Evolutionary conservation across 1,284 basidiomycete genomes (phyloP).

Genomic region (Cystobasidium slooffiae): DNA sequence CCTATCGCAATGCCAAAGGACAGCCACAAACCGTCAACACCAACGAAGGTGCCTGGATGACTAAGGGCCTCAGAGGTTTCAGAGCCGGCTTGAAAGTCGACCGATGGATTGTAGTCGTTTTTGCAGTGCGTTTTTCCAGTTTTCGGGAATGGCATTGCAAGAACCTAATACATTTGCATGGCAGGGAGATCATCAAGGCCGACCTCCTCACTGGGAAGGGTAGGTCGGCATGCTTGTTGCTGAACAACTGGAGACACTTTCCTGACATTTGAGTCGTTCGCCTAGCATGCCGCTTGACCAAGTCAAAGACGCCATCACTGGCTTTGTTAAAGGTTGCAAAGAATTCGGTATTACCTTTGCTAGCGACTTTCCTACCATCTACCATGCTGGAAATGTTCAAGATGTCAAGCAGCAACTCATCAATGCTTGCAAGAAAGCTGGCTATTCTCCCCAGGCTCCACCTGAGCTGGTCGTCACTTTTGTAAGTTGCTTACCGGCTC

Average conservation of each 20-base stretch:
- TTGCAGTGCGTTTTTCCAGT: slow-evolving; percentile 8
- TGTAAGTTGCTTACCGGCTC: slow-evolving; percentile 8
- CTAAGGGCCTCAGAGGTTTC: slow-evolving; percentile 4
- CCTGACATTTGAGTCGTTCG: background rate
- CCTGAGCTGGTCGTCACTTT: slow-evolving; percentile 30
- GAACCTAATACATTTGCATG: too few species aligned
- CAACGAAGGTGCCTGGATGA: slow-evolving; percentile 32
- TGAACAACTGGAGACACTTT: background rate
- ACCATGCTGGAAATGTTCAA: slow-evolving; percentile 13
- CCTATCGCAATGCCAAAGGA: background rate
- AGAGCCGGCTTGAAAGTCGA: slow-evolving; percentile 9
- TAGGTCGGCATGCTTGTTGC: background rate
- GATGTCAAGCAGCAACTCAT: slow-evolving; percentile 28
- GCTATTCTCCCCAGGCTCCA: slow-evolving; percentile 12
- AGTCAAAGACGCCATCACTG: slow-evolving; percentile 12
- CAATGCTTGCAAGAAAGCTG: slow-evolving; percentile 36
- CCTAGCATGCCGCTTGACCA: slow-evolving; percentile 10
- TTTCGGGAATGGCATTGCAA: too few species aligned
- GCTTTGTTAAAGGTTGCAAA: slow-evolving; percentile 27
- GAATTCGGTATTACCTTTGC: slow-evolving; percentile 32
- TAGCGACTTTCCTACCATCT: slow-evolving; percentile 22
- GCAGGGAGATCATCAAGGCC: slow-evolving; percentile 5
- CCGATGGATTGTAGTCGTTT: slow-evolving; percentile 32
- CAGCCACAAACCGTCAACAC: slow-evolving; percentile 14
- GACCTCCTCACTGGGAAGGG: slow-evolving; percentile 21